Percentiles rank a stretch among this genome's conserved stretches.
These are phyloP conservation scores for Neurospora tetraspora DNA, from an alignment of 495 filamentous ascomycete genomes.

Conservation along the genomic window DNA sequence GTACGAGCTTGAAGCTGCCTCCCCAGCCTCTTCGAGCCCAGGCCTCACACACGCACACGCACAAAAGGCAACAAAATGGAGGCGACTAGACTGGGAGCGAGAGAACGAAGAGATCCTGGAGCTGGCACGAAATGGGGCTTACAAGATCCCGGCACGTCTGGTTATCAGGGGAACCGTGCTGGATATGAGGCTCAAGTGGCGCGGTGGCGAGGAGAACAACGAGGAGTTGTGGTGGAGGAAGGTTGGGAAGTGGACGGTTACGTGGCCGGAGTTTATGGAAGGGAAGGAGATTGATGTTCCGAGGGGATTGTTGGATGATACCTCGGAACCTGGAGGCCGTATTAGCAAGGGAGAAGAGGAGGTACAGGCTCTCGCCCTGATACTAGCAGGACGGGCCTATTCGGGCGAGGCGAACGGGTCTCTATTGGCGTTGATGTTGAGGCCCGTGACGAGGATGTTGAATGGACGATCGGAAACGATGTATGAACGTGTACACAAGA, in stretches of 20 bases:
- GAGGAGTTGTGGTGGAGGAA: neutral
- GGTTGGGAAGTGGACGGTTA: neutral
- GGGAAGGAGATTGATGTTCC: neutral
- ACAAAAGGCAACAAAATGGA: neutral
- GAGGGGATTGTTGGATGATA: neutral
- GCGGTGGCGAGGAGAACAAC: neutral
- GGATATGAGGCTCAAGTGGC: neutral
- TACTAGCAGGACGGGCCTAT: neutral
- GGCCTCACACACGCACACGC: neutral
- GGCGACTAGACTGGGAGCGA: neutral
- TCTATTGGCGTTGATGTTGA: neutral
- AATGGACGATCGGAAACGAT: neutral
- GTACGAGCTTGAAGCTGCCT: neutral
- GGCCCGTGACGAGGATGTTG: neutral
- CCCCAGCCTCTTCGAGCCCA: neutral
- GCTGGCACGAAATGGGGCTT: neutral
- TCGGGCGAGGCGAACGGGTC: rapidly evolving
- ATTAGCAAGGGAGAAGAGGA: neutral
- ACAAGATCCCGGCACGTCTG: neutral
- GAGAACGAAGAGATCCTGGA: neutral
- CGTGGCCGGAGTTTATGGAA: neutral
- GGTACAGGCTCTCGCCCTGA: neutral
- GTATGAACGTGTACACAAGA: neutral
- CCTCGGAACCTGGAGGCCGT: neutral
- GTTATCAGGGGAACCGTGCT: neutral